These are phyloP conservation scores for Mycena capillaripes DNA, from an alignment of 768 basidiomycete species.

Conservation along the genomic window DNA sequence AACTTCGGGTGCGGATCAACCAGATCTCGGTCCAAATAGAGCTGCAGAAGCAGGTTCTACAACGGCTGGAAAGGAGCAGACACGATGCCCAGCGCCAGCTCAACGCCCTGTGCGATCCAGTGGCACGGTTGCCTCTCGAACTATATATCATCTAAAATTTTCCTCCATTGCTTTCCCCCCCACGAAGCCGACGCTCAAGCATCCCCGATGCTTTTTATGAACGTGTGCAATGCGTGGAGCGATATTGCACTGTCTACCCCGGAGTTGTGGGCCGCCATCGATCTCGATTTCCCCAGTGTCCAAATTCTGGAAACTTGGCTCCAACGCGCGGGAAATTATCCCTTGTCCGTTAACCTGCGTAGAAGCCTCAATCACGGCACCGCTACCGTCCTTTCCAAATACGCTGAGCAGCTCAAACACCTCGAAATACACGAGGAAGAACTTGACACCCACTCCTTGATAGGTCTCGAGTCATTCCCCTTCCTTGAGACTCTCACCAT, in stretches of 20 bases:
- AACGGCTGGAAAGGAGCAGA: neutral
- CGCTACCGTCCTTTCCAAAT: neutral
- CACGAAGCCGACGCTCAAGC: neutral
- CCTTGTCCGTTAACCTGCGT: too few relatives aligned
- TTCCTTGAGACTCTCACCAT: neutral
- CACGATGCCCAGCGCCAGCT: neutral
- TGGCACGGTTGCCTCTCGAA: neutral
- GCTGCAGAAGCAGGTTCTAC: neutral
- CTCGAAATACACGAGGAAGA: neutral
- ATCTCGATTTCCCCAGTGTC: neutral
- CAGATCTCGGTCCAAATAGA: neutral
- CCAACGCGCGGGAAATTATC: neutral
- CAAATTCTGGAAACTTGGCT: neutral
- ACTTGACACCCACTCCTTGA: neutral
- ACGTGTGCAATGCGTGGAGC: conserved; percentile 1
- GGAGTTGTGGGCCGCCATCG: neutral
- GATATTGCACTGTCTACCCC: neutral
- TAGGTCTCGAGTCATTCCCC: neutral
- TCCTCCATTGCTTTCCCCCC: neutral
- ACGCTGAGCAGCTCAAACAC: neutral
- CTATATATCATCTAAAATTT: neutral
- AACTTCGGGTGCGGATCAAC: neutral
- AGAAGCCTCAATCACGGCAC: neutral
- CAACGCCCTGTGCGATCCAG: neutral
- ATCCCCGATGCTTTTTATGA: neutral